Base-by-base conservation (phyloP, 805 yeast genomes). In the Danielozyma ontarioensis region DNA sequence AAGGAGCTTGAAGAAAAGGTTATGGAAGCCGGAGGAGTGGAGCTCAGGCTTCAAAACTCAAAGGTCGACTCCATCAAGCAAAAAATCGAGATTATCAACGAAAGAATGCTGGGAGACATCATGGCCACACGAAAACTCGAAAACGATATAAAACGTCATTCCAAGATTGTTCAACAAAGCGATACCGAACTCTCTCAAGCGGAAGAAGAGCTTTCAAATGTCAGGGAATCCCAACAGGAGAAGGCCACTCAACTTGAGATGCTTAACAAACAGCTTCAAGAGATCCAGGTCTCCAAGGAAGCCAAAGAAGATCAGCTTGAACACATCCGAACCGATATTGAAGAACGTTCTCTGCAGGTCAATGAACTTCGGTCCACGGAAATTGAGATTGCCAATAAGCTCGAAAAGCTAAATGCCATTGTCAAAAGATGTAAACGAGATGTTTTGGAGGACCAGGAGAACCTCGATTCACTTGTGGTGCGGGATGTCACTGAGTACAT, bases 11-110 rank as follows among this genome's bases (percentile, higher is more conserved):
- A 87, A 44, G 84, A 80, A 36, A 72, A 79, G 50, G 86, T 93
- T 25, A 77, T 89, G 84, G 80, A 83, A 31, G 81, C 86, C 34
- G 99, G 99, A 34, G 99, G 99, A 39, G 80, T 84, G 6, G 78
- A 78, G 40, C 66, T 93, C 42, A 77, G 85, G 36, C 55, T 83
- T 39, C 96, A 88, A 48, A 82, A 78, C 40, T 75, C 94, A 1
- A 83, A 78, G 49, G 96, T 93, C 6, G 88, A 79, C 46, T 82
- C 94, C 2, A 65, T 83, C 22, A 64, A 68, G 27, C 84, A 83
- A 45, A 74, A 76, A 47, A 72, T 83, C 18, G 84, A 79, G 33
- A 72, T 81, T 13, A 54, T 78, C 11, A 64, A 60, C 23, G 74
- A 75, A 28, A 78, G 76, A 45, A 67, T 78, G 11, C 68, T 80